These are phyloP conservation scores for Vitis riparia DNA, from an alignment of 164 flowering plant species.

Conservation along the genomic window DNA sequence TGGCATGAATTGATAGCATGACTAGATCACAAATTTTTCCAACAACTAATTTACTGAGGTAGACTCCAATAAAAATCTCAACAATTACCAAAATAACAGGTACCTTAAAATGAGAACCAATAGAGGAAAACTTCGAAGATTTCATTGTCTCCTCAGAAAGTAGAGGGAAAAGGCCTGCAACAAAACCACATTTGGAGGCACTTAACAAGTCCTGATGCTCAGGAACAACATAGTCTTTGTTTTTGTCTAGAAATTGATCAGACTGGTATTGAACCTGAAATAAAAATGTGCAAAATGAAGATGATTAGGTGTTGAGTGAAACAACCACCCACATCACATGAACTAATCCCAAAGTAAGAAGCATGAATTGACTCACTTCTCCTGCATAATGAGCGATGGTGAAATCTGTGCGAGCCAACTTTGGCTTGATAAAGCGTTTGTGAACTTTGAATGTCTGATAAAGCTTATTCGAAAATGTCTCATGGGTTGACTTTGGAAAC, in stretches of 20 bases:
- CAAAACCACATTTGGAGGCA: slow-evolving; percentile 77
- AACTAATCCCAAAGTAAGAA: background rate
- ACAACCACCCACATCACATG: slow-evolving; percentile 5
- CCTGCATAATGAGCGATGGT: slow-evolving; percentile 91
- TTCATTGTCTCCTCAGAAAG: slow-evolving; percentile 63
- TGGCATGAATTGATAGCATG: background rate
- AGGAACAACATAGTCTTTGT: slow-evolving; percentile 87
- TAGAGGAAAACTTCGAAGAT: slow-evolving; percentile 82
- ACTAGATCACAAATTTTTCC: background rate
- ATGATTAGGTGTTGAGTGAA: slow-evolving; percentile 3
- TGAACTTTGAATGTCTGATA: slow-evolving; percentile 76
- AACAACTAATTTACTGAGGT: background rate
- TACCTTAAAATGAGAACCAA: slow-evolving; percentile 92
- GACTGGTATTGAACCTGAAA: slow-evolving; percentile 81
- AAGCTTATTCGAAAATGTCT: slow-evolving; percentile 84
- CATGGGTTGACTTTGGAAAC: slow-evolving; percentile 94
- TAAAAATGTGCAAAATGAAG: slow-evolving; percentile 20
- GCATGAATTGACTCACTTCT: slow-evolving; percentile 50
- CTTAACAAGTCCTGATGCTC: slow-evolving; percentile 84
- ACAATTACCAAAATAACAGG: slow-evolving; percentile 1
- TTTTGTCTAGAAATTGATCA: slow-evolving; percentile 88
- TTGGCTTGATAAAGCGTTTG: slow-evolving; percentile 85
- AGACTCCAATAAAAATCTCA: slow-evolving; percentile 1
- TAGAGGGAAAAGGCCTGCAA: slow-evolving; percentile 74
- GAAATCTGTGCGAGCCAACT: slow-evolving; percentile 74